These are phyloP conservation scores for Kodamaea kaohsiungensis DNA, from an alignment of 805 yeast species.

Conservation along the genomic window DNA sequence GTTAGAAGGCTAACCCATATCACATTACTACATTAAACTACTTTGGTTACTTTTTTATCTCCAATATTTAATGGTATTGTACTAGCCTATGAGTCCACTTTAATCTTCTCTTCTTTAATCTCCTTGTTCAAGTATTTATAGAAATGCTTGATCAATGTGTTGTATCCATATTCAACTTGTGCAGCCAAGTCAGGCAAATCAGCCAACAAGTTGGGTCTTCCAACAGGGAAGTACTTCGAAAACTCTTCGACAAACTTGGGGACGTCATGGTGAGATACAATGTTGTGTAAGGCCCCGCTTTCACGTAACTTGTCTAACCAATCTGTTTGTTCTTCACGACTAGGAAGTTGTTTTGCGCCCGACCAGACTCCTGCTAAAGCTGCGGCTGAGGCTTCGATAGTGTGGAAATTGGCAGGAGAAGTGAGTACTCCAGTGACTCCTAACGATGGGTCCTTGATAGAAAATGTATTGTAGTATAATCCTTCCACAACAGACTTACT, in stretches of 20 bases:
- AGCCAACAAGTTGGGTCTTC: constrained; percentile 9
- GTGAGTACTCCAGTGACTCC: constrained; percentile 43
- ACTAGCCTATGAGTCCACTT: not conserved
- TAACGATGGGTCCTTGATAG: constrained; percentile 44
- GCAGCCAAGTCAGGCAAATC: constrained; percentile 1
- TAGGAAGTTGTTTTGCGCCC: constrained; percentile 39
- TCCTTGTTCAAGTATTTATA: constrained; percentile 1
- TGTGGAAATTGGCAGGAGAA: constrained; percentile 47
- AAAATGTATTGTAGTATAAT: constrained; percentile 30
- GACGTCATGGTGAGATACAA: constrained; percentile 1
- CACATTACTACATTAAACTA: too few species aligned
- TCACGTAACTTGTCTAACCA: constrained; percentile 30
- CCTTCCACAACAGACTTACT: constrained; percentile 16
- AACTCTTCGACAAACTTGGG: constrained; percentile 13
- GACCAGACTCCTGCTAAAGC: constrained; percentile 62
- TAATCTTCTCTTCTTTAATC: not conserved
- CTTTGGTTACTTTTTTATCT: too few species aligned
- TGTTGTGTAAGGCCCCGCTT: not conserved
- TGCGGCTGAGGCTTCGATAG: constrained; percentile 53
- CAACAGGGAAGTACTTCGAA: constrained; percentile 5
- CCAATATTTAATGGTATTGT: not conserved
- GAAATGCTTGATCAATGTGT: constrained; percentile 9
- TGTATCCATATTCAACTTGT: constrained; percentile 6
- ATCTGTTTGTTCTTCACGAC: constrained; percentile 35
- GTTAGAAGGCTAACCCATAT: too few species aligned